Percentiles rank a stretch among this genome's conserved stretches.
Conservation (phyloP, 106 monocot genomes). For the Amphibolis antarctica region DNA sequence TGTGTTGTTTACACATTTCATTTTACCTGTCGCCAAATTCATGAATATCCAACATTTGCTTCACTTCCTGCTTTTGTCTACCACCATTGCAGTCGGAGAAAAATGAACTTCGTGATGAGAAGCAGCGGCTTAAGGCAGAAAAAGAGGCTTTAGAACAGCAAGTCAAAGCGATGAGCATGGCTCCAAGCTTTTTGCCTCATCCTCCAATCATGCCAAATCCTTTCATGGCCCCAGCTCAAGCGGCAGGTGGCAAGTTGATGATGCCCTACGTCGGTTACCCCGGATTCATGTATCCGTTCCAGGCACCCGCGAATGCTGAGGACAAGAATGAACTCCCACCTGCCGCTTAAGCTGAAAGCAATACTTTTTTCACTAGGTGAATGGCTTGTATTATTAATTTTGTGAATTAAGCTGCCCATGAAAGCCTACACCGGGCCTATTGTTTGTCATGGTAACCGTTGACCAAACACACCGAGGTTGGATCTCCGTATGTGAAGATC, state of each 20-base stretch:
- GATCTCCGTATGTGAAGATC: too few relatives aligned
- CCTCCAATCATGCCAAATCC: conserved; percentile 53
- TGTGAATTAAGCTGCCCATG: too few relatives aligned
- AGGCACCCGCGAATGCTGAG: conserved; percentile 68
- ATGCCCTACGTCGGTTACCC: conserved; percentile 66
- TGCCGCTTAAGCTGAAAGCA: conserved; percentile 6
- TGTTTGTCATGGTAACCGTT: background rate
- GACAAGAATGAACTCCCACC: conserved; percentile 16
- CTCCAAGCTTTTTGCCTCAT: conserved; percentile 28
- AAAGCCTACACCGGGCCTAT: background rate
- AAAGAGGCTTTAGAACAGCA: conserved; percentile 79
- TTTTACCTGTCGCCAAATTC: too few relatives aligned
- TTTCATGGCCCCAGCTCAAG: conserved; percentile 38
- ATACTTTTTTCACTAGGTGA: background rate
- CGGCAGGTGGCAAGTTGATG: conserved; percentile 54
- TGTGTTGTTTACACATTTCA: too few relatives aligned
- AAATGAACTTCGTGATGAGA: conserved; percentile 71
- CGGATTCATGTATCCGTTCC: conserved; percentile 84
- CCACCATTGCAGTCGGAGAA: conserved; percentile 49
- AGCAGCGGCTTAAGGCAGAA: conserved; percentile 48
- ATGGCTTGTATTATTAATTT: background rate
- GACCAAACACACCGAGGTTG: too few relatives aligned
- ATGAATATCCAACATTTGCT: too few relatives aligned
- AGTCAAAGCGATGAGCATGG: conserved; percentile 40
- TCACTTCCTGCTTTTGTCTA: background rate